Conservation (phyloP, 164 flowering plant species). For the Sedum album region DNA sequence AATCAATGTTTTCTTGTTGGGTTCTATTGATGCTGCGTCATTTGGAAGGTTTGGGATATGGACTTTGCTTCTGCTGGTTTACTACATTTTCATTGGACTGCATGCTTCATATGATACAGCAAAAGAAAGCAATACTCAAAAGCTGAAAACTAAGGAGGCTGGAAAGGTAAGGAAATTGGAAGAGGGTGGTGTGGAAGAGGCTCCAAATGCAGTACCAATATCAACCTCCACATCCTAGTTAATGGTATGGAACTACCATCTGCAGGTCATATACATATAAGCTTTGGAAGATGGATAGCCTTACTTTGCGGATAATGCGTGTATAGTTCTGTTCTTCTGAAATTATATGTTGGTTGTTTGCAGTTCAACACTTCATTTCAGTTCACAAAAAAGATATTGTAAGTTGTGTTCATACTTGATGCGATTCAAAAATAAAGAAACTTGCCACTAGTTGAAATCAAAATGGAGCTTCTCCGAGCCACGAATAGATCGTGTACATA, state of each 20-base stretch:
- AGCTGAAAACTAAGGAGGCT: not conserved
- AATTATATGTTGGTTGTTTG: too few relatives aligned
- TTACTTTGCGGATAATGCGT: too few relatives aligned
- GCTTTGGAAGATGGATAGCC: too few relatives aligned
- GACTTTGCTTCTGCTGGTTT: conserved; percentile 34
- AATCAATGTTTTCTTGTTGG: conserved; percentile 43
- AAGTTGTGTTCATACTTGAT: too few relatives aligned
- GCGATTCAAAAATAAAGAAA: too few relatives aligned
- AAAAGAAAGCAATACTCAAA: conserved; percentile 10
- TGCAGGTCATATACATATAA: not conserved
- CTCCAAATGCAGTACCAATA: not conserved
- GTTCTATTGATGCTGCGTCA: conserved; percentile 39
- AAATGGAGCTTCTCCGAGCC: too few relatives aligned
- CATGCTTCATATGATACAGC: conserved; percentile 31
- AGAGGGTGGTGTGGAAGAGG: not conserved
- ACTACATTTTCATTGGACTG: conserved; percentile 40
- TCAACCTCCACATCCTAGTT: not conserved
- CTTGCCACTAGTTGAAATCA: too few relatives aligned
- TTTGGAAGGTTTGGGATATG: conserved; percentile 35
- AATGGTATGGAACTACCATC: not conserved
- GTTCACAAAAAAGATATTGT: too few relatives aligned
- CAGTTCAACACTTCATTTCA: too few relatives aligned
- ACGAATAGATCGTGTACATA: too few relatives aligned
- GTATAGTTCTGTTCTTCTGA: too few relatives aligned
- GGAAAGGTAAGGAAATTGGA: conserved; percentile 9